Conservation (phyloP, 495 filamentous ascomycete species). For the Penicillium turbatum region DNA sequence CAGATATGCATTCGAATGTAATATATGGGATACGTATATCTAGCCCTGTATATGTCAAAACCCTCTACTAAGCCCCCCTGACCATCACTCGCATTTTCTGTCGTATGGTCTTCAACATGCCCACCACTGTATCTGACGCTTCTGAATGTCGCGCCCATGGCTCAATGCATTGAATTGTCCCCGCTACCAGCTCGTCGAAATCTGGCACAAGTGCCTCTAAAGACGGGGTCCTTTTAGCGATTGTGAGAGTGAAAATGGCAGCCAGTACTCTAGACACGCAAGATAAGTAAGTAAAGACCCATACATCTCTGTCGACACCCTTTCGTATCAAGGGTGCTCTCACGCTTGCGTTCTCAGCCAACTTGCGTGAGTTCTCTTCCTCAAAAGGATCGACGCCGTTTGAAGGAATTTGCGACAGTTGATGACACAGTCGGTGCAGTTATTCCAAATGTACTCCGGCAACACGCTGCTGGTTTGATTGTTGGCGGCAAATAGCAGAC, state of each 20-base stretch:
- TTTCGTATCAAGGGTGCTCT: background rate
- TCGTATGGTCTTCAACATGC: slow-evolving; percentile 19
- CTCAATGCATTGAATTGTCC: slow-evolving; percentile 9
- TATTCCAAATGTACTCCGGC: slow-evolving; percentile 9
- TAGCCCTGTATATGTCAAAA: background rate
- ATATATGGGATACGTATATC: background rate
- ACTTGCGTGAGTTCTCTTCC: slow-evolving; percentile 13
- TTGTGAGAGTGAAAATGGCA: slow-evolving; percentile 18
- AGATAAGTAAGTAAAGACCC: background rate
- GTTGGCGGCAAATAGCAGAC: slow-evolving; percentile 16
- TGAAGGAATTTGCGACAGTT: slow-evolving; percentile 17
- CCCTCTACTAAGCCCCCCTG: background rate
- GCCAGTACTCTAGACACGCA: slow-evolving; percentile 8
- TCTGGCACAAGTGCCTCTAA: slow-evolving; percentile 15
- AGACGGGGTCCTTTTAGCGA: slow-evolving; percentile 15
- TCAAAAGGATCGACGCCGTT: slow-evolving; percentile 8
- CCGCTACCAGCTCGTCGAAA: slow-evolving; percentile 13
- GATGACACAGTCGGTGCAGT: slow-evolving; percentile 16
- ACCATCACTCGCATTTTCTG: slow-evolving; percentile 12
- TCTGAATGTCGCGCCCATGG: slow-evolving; percentile 17
- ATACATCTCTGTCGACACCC: too few relatives aligned
- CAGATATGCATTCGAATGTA: background rate
- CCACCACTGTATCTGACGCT: slow-evolving; percentile 15
- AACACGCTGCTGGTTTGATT: background rate
- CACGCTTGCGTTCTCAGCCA: slow-evolving; percentile 21